Conservation (phyloP, 352 stramenopile species). For the Phytophthora meadii region DNA sequence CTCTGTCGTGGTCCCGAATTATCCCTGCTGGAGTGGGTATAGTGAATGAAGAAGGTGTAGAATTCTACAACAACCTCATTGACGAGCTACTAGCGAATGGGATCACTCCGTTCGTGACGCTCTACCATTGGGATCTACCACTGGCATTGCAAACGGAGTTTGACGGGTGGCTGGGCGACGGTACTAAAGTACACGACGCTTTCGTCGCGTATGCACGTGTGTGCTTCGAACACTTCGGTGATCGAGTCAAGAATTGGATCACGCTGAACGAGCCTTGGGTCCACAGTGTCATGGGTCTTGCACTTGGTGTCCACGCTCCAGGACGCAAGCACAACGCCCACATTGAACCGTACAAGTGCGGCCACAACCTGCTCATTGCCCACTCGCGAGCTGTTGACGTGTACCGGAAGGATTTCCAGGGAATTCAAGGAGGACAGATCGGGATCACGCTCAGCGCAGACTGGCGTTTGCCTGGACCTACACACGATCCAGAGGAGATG, state of each 20-base stretch:
- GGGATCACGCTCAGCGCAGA: conserved; percentile 93
- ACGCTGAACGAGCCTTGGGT: conserved; percentile 95
- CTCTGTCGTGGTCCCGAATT: conserved; percentile 93
- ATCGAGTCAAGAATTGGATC: conserved; percentile 94
- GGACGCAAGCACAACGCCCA: conserved; percentile 52
- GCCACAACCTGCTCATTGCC: conserved; percentile 90
- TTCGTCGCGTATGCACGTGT: conserved; percentile 89
- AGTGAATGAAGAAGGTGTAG: conserved; percentile 88
- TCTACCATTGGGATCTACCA: conserved; percentile 98
- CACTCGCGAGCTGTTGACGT: conserved; percentile 88
- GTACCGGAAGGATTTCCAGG: conserved; percentile 86
- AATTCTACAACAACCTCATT: conserved; percentile 93
- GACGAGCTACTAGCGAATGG: conserved; percentile 79
- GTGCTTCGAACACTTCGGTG: conserved; percentile 92
- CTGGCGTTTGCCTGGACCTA: conserved; percentile 83
- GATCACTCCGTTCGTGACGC: conserved; percentile 92
- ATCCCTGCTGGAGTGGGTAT: conserved; percentile 78
- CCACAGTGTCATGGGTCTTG: conserved; percentile 86
- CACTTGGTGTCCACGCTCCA: conserved; percentile 87
- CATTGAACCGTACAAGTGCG: conserved; percentile 85
- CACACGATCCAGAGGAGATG: conserved; percentile 54
- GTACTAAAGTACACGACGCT: conserved; percentile 51
- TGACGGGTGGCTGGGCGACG: conserved; percentile 64
- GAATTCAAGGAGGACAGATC: conserved; percentile 75
- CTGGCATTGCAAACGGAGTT: conserved; percentile 84